These are phyloP conservation scores for Brassica napus DNA, from an alignment of 345 rosid genomes.

Conservation along the genomic window DNA sequence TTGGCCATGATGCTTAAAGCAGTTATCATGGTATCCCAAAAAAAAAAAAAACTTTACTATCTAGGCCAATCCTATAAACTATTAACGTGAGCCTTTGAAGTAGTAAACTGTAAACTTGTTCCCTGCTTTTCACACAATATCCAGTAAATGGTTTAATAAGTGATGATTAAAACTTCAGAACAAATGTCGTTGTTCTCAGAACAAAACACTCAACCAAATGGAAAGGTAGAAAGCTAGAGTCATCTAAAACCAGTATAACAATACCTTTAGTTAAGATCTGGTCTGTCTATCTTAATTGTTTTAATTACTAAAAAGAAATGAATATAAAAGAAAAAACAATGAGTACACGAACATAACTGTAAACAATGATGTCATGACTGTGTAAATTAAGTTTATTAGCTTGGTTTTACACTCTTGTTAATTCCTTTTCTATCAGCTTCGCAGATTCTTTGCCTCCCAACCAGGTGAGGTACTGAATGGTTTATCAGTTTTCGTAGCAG, in stretches of 20 bases:
- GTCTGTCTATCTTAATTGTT: no score
- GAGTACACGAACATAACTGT: not conserved
- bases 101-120: not conserved
- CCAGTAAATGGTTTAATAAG: not conserved
- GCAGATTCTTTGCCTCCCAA: not conserved
- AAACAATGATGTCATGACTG: not conserved
- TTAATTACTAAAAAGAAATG: not conserved
- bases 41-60: not conserved
- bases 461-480: not conserved
- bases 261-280: no score
- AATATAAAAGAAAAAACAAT: not conserved
- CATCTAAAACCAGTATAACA: no score
- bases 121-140: no score
- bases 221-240: no score
- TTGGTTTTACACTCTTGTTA: not conserved
- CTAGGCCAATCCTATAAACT: not conserved
- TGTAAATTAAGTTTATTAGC: not conserved
- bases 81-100: not conserved
- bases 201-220: no score
- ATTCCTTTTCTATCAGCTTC: not conserved
- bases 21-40: not conserved
- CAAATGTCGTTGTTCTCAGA: not conserved
- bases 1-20: not conserved
- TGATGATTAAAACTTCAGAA: not conserved
- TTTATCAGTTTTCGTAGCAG: slow-evolving; percentile 52